Evolutionary conservation across 225 moss, liverwort and hornwort genomes (phyloP), one percentile per base, ranked within the genome.

Genomic region (Pleurozium schreberi): DNA sequence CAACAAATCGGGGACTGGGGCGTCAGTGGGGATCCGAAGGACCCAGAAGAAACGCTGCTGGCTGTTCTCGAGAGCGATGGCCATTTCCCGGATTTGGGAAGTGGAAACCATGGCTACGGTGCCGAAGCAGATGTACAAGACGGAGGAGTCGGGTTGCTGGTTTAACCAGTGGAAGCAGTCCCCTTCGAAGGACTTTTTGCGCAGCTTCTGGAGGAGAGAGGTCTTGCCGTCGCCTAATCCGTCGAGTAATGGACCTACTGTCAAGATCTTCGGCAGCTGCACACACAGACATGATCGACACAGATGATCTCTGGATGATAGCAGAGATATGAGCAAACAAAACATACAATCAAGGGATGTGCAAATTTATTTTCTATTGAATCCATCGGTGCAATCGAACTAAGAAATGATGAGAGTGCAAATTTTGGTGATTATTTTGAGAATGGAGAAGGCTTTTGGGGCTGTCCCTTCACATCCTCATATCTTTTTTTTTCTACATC

Each of bases 31-130:
- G 6, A 60, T 10, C 21, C 94, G 88, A 25, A 94, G 31, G 2
- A 93, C 94, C 94, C 94, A 94, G 65, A 94, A 83, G 80, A 94
- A 94, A 42, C 90, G 92, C 36, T 92, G 90, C 28, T 80, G 87
- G 45, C 91, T 94, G 33, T 28, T 80, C 26, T 94, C 93, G 8
- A 94, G 59, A 10, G 90, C 93, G 16, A 81, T 49, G 23, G 94
- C 94, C 52, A 93, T 90, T 59, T 91, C 88, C 3, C 31, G 85
- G n/a, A 92, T 88, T 34, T 93, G 93, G 8, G 75, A 26, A 25
- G 58, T 1, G 75, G 75, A 5, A 82, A 86, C 1, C 73, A 73
- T 63, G 42, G 92, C 81, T 15, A 94, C 85, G 7, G 88, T 57
- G 21, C 94, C 93, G 71, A 94, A 94, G 93, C 91, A 91, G 12